These are phyloP conservation scores for Aotearoamyces nothofagi DNA, from an alignment of 2,329 filamentous ascomycete species.

Conservation along the genomic window DNA sequence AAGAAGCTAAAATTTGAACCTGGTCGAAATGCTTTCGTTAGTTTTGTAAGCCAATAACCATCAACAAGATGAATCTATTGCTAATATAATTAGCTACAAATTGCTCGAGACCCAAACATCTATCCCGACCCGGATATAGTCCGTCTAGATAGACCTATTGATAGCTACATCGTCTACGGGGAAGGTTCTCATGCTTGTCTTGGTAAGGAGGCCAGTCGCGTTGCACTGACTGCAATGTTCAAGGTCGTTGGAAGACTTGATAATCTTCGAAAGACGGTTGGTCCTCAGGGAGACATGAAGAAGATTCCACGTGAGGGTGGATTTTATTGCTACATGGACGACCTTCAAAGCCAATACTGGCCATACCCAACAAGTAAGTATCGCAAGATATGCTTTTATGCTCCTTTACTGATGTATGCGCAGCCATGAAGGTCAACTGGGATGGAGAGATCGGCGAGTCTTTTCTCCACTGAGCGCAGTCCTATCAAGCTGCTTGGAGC, in stretches of 20 bases:
- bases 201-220: conserved; percentile 40
- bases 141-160: conserved; percentile 44
- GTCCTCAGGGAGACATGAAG: conserved; percentile 38
- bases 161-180: conserved; percentile 48
- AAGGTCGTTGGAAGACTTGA: conserved; percentile 2
- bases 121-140: conserved; percentile 47
- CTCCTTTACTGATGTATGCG: no score
- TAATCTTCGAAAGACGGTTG: conserved; percentile 1
- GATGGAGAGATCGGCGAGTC: no score
- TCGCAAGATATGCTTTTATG: no score
- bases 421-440: conserved; percentile 40
- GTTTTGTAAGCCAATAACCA: not conserved
- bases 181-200: conserved; percentile 46
- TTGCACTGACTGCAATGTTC: conserved; percentile 39
- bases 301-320: conserved; percentile 40
- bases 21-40: not conserved
- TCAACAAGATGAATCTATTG: no score
- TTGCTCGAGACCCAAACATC: conserved; percentile 35
- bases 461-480: no score
- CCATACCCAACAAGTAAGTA: conserved; percentile 27
- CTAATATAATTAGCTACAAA: no score
- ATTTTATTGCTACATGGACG: conserved; percentile 45
- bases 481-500: no score
- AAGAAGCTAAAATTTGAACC: not conserved
- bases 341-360: conserved; percentile 43